Percentiles rank a stretch among this genome's conserved stretches.
Conservation (phyloP, 805 yeast genomes). For the Yarrowia keelungensis region DNA sequence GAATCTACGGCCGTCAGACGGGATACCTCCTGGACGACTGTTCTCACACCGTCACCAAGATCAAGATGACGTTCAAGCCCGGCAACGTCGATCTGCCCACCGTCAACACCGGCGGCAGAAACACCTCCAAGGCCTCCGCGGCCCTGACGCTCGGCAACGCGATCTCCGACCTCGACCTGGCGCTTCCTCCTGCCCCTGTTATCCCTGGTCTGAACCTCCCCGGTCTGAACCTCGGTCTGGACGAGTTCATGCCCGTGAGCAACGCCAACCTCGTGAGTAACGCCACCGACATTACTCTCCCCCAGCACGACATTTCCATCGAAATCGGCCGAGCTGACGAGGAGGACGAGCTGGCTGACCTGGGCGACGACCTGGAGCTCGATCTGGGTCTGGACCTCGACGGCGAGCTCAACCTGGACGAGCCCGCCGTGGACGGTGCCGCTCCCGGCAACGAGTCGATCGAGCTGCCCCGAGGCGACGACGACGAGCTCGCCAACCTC, state of each 20-base stretch:
- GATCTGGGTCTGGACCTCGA: conserved; percentile 41
- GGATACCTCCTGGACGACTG: conserved; percentile 84
- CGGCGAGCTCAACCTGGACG: conserved; percentile 31
- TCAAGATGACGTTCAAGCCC: conserved; percentile 60
- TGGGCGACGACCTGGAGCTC: conserved; percentile 44
- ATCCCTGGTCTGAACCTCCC: conserved; percentile 28
- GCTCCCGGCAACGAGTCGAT: conserved; percentile 60
- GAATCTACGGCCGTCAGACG: conserved; percentile 85
- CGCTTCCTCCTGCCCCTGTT: conserved; percentile 26
- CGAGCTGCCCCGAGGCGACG: conserved; percentile 66
- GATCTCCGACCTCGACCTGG: conserved; percentile 75
- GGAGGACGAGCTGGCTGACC: conserved; percentile 46
- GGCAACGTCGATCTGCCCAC: conserved; percentile 57
- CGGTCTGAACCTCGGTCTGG: conserved; percentile 20
- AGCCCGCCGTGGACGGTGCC: conserved; percentile 11
- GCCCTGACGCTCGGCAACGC: conserved; percentile 74
- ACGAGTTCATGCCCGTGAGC: conserved; percentile 25
- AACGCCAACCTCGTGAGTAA: conserved; percentile 22
- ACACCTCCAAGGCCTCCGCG: conserved; percentile 36
- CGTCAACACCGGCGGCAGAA: background rate
- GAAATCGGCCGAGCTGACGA: conserved; percentile 40
- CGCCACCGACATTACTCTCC: conserved; percentile 38
- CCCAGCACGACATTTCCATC: conserved; percentile 36
- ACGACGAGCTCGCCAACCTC: conserved; percentile 49
- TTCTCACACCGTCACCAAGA: conserved; percentile 70